Evolutionary conservation across 352 stramenopile genomes (phyloP).

Genomic region (Paralagenidium karlingii): DNA sequence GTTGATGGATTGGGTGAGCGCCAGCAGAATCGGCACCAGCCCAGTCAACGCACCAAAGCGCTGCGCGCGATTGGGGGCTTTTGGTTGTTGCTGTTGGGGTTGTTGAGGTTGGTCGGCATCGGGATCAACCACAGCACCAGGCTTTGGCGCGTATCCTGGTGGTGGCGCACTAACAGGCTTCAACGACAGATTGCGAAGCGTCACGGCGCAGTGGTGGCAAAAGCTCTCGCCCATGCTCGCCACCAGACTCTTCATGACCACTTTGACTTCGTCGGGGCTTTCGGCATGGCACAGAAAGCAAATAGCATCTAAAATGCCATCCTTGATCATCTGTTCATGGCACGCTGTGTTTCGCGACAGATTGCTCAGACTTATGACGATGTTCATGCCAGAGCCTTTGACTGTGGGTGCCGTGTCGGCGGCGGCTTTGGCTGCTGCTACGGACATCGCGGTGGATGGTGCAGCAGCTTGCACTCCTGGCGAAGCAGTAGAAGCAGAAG

Average conservation of each 20-base stretch:
- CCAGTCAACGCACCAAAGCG: no score
- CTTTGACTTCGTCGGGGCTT: conserved; percentile 10
- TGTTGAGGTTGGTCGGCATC: not conserved
- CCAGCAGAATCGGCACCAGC: conserved; percentile 45
- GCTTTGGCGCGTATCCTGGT: not conserved
- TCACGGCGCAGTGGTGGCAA: conserved; percentile 42
- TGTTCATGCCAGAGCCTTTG: conserved; percentile 35
- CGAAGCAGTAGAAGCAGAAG: no score
- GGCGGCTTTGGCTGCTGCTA: not conserved
- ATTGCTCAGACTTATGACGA: conserved; percentile 51
- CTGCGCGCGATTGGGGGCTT: no score
- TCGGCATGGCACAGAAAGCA: conserved; percentile 17
- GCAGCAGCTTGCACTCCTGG: conserved; percentile 2
- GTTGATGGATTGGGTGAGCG: conserved; percentile 24
- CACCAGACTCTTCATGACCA: conserved; percentile 41
- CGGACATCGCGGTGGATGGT: conserved; percentile 6
- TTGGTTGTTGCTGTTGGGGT: conserved; percentile 2
- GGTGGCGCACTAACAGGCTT: not conserved
- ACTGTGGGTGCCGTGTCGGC: no score
- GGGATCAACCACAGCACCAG: not conserved
- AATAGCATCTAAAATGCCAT: conserved; percentile 50
- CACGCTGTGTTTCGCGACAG: conserved; percentile 41
- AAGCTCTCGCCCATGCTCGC: conserved; percentile 53
- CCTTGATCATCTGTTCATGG: conserved; percentile 63
- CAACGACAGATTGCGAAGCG: conserved; percentile 52